Evolutionary conservation across 148 eudicot species (phyloP), one percentile per base, ranked within the genome.

Genomic region (Beta vulgaris): DNA sequence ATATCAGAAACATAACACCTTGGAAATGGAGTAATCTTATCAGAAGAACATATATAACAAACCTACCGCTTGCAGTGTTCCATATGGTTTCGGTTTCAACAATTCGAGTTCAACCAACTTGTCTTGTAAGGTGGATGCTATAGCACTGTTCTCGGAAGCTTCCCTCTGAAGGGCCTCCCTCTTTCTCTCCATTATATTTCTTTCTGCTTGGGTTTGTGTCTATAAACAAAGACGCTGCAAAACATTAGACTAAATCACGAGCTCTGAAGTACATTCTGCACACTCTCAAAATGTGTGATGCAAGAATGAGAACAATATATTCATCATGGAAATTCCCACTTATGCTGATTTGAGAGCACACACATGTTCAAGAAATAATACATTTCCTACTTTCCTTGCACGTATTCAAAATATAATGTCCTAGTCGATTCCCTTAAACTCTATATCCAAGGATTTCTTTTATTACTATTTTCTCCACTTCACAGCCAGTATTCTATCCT

Each of bases 121-220:
- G 34, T 81, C 86, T 72, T 81, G 79, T 79, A 85, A 80, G 32
- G 86, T 74, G 73, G 82, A 81, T 23, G 91, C 85, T 21, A 53
- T 69, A 28, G 74, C 65, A 79, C 67, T 78, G 60, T 78, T 83
- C 82, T 84, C 84, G 74, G 90, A 86, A 73, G 88, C 87, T 82
- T 86, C 88, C 54, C n/a, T 78, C 66, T 78, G 54, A 60, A 93
- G 73, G 80, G 85, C 86, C 57, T 86, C 91, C 87, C 80, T 87
- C 80, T 86, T 90, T 63, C 91, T 90, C 87, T 91, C 98, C 85
- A 85, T 62, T 51, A 88, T 82, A 84, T 88, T 93, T 72, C 81
- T 88, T 80, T 91, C 97, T 35, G 97, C 95, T 90, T 91, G 98
- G 57, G 98, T 85, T 61, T 91, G 95, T 44, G 98, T 93, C 98